Evolutionary conservation across 2,329 filamentous ascomycete species (phyloP).

Genomic region (Escovopsis sp.): DNA sequence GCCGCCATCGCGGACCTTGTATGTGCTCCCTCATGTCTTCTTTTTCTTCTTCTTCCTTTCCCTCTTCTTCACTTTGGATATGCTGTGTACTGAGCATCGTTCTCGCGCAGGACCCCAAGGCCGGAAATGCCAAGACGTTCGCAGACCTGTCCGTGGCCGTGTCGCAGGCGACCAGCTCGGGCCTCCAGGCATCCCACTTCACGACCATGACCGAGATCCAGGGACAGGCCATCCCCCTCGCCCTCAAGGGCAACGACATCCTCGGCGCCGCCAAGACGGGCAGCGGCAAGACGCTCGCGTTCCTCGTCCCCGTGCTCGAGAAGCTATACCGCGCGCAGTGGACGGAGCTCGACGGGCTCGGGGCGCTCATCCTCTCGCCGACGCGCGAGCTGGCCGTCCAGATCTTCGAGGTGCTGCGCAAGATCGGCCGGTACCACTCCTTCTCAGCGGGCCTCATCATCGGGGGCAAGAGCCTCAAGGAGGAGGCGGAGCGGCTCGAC

Average conservation of each 20-base stretch:
- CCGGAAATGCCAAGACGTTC: conserved; percentile 51
- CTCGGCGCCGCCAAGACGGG: conserved; percentile 92
- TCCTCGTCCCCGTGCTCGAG: conserved; percentile 82
- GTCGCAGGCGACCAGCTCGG: conserved; percentile 62
- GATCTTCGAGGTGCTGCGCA: conserved; percentile 87
- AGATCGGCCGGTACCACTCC: conserved; percentile 73
- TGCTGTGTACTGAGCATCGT: neutral
- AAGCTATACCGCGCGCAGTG: conserved; percentile 81
- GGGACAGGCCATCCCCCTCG: conserved; percentile 72
- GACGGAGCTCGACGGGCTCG: conserved; percentile 81
- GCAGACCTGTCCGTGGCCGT: conserved; percentile 57
- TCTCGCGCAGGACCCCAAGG: conserved; percentile 41
- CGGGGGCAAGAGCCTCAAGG: conserved; percentile 78
- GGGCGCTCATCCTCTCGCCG: conserved; percentile 83
- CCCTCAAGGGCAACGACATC: conserved; percentile 74
- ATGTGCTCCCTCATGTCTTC: conserved; percentile 7
- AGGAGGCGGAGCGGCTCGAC: conserved; percentile 69
- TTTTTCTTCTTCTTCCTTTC: too few species aligned
- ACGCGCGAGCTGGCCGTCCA: conserved; percentile 92
- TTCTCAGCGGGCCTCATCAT: conserved; percentile 92
- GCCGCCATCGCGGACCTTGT: conserved; percentile 21
- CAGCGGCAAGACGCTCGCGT: conserved; percentile 88
- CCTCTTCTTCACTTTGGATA: neutral
- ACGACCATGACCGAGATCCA: conserved; percentile 86
- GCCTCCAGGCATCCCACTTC: conserved; percentile 78